phyloP scores from a whole-genome alignment of 257 asterid genomes.

The Vinca minor region DNA sequence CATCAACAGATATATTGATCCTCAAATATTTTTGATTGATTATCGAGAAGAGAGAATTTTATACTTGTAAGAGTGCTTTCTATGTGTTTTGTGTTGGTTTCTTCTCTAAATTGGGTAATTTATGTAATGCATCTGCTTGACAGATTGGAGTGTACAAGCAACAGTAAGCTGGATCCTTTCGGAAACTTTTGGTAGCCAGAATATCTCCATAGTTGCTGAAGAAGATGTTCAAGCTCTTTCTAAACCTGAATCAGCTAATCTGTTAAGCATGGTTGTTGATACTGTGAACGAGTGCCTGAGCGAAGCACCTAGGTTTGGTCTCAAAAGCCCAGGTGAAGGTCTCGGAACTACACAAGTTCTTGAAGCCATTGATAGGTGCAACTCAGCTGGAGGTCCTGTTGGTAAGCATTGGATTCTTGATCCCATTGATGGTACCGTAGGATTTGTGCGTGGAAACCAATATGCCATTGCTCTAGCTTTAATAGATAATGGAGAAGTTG shows the following conservation, averaged over 20 bases:
- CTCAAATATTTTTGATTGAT: no score
- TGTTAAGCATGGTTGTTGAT: constrained; percentile 40
- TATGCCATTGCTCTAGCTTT: constrained; percentile 75
- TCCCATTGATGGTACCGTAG: constrained; percentile 85
- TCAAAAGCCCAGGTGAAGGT: constrained; percentile 35
- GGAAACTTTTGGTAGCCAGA: constrained; percentile 36
- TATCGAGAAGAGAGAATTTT: neutral
- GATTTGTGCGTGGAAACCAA: constrained; percentile 78
- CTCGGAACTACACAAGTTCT: constrained; percentile 51
- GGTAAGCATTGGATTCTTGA: constrained; percentile 91
- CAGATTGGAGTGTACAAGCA: constrained; percentile 92
- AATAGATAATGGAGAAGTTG: constrained; percentile 54
- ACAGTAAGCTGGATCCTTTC: constrained; percentile 63
- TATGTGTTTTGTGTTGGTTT: constrained; percentile 1
- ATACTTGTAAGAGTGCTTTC: no score
- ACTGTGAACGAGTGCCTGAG: constrained; percentile 57
- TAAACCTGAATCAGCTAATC: constrained; percentile 42
- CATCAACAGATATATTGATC: neutral
- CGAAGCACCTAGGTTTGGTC: constrained; percentile 60
- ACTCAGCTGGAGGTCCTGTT: constrained; percentile 57
- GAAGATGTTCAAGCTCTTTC: constrained; percentile 70
- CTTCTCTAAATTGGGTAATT: neutral
- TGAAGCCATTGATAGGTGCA: constrained; percentile 61
- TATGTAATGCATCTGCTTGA: constrained; percentile 11
- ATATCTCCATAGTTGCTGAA: constrained; percentile 68